phyloP scores from a whole-genome alignment of 2,329 filamentous ascomycete species.

The Xylaria digitata region DNA sequence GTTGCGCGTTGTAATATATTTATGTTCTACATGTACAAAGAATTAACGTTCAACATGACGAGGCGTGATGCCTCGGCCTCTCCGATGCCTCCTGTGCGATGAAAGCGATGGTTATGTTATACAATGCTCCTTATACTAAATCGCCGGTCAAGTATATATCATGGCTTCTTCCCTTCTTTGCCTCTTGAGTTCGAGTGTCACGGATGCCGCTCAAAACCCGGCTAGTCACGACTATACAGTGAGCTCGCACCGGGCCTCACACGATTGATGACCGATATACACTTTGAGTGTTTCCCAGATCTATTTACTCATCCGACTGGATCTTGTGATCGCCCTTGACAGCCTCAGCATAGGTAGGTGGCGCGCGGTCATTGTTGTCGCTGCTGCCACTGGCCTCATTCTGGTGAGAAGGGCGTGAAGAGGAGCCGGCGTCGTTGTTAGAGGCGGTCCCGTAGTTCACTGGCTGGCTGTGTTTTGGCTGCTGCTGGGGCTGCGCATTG shows the following conservation, averaged over 20 bases:
- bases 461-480: constrained; percentile 50
- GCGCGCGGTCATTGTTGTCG: constrained; percentile 55
- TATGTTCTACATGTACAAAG: neutral
- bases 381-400: constrained; percentile 28
- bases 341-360: constrained; percentile 90
- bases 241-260: neutral
- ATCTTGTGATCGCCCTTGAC: constrained; percentile 92
- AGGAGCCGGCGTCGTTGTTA: constrained; percentile 45
- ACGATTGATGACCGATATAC: neutral
- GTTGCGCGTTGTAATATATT: neutral
- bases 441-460: constrained; percentile 62
- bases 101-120: constrained; percentile 5
- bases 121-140: constrained; percentile 11
- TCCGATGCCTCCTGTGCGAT: neutral
- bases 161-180: neutral
- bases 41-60: neutral
- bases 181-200: too few species aligned
- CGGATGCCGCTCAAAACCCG: neutral
- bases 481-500: constrained; percentile 48
- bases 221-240: neutral
- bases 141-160: neutral
- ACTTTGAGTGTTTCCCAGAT: neutral
- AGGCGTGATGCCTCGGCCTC: neutral
- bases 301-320: constrained; percentile 70
- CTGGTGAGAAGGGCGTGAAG: constrained; percentile 35